Evolutionary conservation across 2,329 filamentous ascomycete genomes (phyloP).

Genomic region (Curvularia hawaiiensis): DNA sequence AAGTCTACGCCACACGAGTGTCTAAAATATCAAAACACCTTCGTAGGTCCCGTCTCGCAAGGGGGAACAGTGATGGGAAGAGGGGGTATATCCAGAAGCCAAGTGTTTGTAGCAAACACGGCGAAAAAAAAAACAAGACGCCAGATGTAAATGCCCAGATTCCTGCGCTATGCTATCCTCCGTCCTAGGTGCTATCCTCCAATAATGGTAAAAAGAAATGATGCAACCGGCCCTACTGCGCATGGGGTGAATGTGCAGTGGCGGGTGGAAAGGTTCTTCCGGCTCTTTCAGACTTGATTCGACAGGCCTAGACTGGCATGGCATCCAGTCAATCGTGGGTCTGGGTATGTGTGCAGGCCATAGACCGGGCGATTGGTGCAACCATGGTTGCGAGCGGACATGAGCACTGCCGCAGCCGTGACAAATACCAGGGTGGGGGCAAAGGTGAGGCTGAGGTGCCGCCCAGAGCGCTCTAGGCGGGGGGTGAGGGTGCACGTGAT

Average conservation of each 20-base stretch:
- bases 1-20: slow-evolving; percentile 10
- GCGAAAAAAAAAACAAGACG: slow-evolving; percentile 3
- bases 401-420: neutral
- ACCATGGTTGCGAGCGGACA: neutral
- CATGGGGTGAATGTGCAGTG: neutral
- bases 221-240: neutral
- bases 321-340: neutral
- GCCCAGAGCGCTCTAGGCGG: slow-evolving; percentile 7
- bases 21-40: neutral
- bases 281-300: neutral
- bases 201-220: neutral
- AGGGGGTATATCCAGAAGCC: slow-evolving; percentile 26
- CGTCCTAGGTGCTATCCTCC: neutral
- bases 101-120: slow-evolving; percentile 16
- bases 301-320: slow-evolving; percentile 9
- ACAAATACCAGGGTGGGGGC: neutral
- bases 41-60: slow-evolving; percentile 5
- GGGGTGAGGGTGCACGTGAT: neutral
- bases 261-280: neutral
- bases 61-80: slow-evolving; percentile 15
- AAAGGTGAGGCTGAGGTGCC: neutral
- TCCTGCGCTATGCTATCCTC: slow-evolving; percentile 7
- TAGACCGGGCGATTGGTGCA: neutral
- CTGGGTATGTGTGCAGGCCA: slow-evolving; percentile 4
- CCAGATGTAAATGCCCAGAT: slow-evolving; percentile 10